These are phyloP conservation scores for Yamadazyma oceani DNA, from an alignment of 1,139 yeast genomes.

Conservation along the genomic window DNA sequence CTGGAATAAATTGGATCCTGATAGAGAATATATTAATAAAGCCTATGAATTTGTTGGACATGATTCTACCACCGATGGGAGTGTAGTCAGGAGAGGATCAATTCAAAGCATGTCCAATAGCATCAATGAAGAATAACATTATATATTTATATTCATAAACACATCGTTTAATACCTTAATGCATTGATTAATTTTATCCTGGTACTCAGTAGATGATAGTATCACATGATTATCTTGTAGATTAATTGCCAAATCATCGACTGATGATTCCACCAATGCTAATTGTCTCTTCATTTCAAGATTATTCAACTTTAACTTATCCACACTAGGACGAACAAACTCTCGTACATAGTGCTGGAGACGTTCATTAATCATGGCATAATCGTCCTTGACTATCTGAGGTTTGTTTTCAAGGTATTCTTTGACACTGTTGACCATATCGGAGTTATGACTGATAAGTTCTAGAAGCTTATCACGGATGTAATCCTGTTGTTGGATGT, in stretches of 20 bases:
- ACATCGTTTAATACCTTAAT: conserved; percentile 22
- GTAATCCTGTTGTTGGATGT: conserved; percentile 45
- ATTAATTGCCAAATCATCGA: conserved; percentile 9
- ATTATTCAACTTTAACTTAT: conserved; percentile 18
- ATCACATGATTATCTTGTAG: conserved; percentile 8
- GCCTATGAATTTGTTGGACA: conserved; percentile 40
- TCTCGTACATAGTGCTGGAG: conserved; percentile 17
- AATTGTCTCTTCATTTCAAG: conserved; percentile 14
- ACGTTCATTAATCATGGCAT: conserved; percentile 11
- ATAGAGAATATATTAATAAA: conserved; percentile 36
- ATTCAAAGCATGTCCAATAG: conserved; percentile 2
- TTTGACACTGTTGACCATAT: conserved; percentile 37
- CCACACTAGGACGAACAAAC: conserved; percentile 16
- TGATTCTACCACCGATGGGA: conserved; percentile 9
- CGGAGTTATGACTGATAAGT: conserved; percentile 39
- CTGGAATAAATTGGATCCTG: conserved; percentile 49
- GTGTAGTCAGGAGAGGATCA: conserved; percentile 5
- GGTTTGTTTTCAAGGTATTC: conserved; percentile 33
- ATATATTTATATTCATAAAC: conserved; percentile 1
- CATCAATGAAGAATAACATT: not conserved
- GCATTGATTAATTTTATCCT: conserved; percentile 21
- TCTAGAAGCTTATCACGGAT: conserved; percentile 33
- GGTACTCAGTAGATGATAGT: conserved; percentile 16
- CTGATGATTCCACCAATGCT: conserved; percentile 9
- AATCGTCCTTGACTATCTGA: conserved; percentile 13